These are phyloP conservation scores for Termitomyces eurrhizus DNA, from an alignment of 768 basidiomycete species.

Conservation along the genomic window DNA sequence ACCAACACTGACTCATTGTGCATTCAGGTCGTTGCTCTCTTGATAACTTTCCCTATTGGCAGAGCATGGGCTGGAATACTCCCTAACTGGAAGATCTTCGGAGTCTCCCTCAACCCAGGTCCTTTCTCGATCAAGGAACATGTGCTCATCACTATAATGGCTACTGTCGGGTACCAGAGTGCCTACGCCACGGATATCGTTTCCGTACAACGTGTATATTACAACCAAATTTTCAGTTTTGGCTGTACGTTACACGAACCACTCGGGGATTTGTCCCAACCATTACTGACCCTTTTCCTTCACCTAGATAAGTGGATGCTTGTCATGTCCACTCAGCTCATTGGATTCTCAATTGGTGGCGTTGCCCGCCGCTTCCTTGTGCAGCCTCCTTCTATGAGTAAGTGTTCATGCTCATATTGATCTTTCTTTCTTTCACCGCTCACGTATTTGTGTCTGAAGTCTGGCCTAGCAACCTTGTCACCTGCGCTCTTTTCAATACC, in stretches of 20 bases:
- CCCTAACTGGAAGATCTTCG: slow-evolving; percentile 51
- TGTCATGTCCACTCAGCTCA: slow-evolving; percentile 71
- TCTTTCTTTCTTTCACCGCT: not conserved
- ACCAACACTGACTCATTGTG: not conserved
- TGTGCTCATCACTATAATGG: slow-evolving; percentile 56
- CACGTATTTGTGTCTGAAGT: slow-evolving; percentile 45
- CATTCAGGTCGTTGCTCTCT: slow-evolving; percentile 57
- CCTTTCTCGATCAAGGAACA: slow-evolving; percentile 76
- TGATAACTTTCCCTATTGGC: slow-evolving; percentile 65
- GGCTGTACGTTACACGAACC: slow-evolving; percentile 35
- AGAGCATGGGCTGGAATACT: slow-evolving; percentile 52
- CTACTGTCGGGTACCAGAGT: slow-evolving; percentile 36
- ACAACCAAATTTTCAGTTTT: slow-evolving; percentile 60
- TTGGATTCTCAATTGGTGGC: slow-evolving; percentile 80
- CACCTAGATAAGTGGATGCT: slow-evolving; percentile 70
- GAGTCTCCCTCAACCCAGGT: slow-evolving; percentile 56
- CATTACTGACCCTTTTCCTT: slow-evolving; percentile 1
- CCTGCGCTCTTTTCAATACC: slow-evolving; percentile 76
- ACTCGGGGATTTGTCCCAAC: not conserved
- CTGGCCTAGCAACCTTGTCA: slow-evolving; percentile 76
- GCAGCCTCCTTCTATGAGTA: slow-evolving; percentile 67
- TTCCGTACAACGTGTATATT: slow-evolving; percentile 73
- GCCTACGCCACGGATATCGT: slow-evolving; percentile 77
- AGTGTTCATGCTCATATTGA: slow-evolving; percentile 16
- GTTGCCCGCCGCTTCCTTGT: slow-evolving; percentile 74